Percentiles rank a stretch among this genome's conserved stretches.
These are phyloP conservation scores for Aphanomyces euteiches DNA, from an alignment of 352 stramenopile species.

Conservation along the genomic window DNA sequence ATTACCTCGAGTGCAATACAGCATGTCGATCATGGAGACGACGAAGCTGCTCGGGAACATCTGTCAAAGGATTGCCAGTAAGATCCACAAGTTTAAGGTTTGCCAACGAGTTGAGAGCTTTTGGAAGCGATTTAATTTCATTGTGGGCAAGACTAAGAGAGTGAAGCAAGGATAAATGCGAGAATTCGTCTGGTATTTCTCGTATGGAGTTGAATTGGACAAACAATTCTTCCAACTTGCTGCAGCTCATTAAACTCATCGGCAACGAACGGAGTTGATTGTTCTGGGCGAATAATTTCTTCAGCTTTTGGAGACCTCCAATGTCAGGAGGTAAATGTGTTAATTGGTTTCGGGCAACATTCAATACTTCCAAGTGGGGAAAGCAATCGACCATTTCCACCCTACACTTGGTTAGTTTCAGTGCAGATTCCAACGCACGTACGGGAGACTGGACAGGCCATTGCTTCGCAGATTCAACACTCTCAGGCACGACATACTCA, in stretches of 20 bases:
- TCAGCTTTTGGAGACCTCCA: constrained; percentile 19
- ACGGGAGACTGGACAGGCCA: constrained; percentile 16
- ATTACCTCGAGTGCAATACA: constrained; percentile 25
- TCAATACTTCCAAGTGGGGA: constrained; percentile 17
- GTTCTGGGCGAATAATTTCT: constrained; percentile 9
- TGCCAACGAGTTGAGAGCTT: constrained; percentile 11
- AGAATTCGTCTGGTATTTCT: constrained; percentile 26
- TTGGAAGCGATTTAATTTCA: constrained; percentile 15
- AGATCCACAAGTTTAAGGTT: constrained; percentile 26
- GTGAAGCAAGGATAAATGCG: constrained; percentile 7
- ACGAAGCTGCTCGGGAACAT: constrained; percentile 17
- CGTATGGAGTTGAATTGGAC: constrained; percentile 24
- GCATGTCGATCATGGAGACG: constrained; percentile 24
- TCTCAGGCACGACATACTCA: constrained; percentile 16
- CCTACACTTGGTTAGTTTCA: not conserved
- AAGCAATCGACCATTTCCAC: constrained; percentile 25
- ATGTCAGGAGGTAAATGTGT: constrained; percentile 22
- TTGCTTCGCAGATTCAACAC: constrained; percentile 25
- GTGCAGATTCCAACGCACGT: not conserved
- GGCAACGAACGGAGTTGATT: constrained; percentile 25
- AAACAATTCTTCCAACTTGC: constrained; percentile 23
- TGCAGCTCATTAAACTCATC: constrained; percentile 25
- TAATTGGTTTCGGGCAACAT: constrained; percentile 24
- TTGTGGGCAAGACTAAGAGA: constrained; percentile 26
- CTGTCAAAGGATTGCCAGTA: constrained; percentile 17